phyloP scores from a whole-genome alignment of 176 grass and related monocot species.

The Lolium rigidum region DNA sequence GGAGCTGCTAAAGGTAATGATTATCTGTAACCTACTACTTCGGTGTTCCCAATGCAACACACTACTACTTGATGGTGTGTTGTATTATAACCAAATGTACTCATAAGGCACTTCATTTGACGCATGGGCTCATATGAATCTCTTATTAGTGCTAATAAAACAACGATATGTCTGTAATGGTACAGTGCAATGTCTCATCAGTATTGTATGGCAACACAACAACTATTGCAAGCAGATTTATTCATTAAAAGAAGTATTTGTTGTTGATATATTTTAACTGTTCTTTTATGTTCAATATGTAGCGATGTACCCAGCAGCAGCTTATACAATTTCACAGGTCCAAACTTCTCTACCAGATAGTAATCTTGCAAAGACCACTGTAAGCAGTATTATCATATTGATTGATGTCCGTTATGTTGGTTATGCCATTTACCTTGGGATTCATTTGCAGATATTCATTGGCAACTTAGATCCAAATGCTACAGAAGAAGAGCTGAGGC shows the following conservation, averaged over 20 bases:
- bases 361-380: conserved; percentile 63
- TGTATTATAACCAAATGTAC: conserved; percentile 14
- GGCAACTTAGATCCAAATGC: conserved; percentile 93
- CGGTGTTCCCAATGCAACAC: conserved; percentile 27
- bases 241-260: conserved; percentile 3
- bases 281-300: conserved; percentile 30
- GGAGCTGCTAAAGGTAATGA: conserved; percentile 64
- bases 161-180: conserved; percentile 25
- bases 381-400: conserved; percentile 42
- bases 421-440: conserved; percentile 47
- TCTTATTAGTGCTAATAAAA: conserved; percentile 16
- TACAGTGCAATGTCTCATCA: conserved; percentile 8
- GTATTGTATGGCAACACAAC: conserved; percentile 1
- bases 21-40: conserved; percentile 26
- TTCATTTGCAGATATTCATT: conserved; percentile 82
- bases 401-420: conserved; percentile 19
- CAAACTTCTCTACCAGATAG: conserved; percentile 60
- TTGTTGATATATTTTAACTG: conserved; percentile 1
- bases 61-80: not conserved
- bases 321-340: conserved; percentile 60
- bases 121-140: not conserved
- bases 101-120: not conserved
- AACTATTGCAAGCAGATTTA: conserved; percentile 12
- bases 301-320: conserved; percentile 60
- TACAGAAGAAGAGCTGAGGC: conserved; percentile 90